Percentiles rank a stretch among this genome's conserved stretches.
Conservation (phyloP, 306 rosid genomes). For the Canavalia gladiata region DNA sequence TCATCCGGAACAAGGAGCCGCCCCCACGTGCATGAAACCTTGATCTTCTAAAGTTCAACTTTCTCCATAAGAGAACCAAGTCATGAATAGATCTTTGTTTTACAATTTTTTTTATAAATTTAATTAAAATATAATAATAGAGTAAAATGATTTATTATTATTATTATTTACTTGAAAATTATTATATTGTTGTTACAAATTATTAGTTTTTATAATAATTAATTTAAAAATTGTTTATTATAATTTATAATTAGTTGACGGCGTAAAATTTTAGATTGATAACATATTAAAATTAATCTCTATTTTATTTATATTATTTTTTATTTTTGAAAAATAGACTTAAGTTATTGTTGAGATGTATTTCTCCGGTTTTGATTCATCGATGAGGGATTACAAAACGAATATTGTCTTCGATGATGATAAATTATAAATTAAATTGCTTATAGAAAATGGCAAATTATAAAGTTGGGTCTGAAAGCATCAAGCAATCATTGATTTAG, state of each 20-base stretch:
- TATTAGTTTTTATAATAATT: too few relatives aligned
- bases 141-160: too few relatives aligned
- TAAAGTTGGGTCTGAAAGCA: not conserved
- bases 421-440: constrained; percentile 17
- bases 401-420: not conserved
- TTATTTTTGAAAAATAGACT: not conserved
- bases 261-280: too few relatives aligned
- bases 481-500: constrained; percentile 32
- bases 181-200: too few relatives aligned
- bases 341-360: not conserved
- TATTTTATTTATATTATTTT: not conserved
- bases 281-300: too few relatives aligned
- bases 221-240: too few relatives aligned
- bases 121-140: too few relatives aligned
- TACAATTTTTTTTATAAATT: not conserved
- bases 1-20: constrained; percentile 41
- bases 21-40: constrained; percentile 58
- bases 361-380: too few relatives aligned
- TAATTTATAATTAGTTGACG: too few relatives aligned
- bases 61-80: constrained; percentile 36
- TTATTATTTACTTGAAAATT: too few relatives aligned
- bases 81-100: not conserved
- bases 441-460: not conserved
- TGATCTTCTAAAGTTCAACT: constrained; percentile 44
- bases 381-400: too few relatives aligned